phyloP scores from a whole-genome alignment of 805 yeast genomes.

The Clavispora asparagi region DNA sequence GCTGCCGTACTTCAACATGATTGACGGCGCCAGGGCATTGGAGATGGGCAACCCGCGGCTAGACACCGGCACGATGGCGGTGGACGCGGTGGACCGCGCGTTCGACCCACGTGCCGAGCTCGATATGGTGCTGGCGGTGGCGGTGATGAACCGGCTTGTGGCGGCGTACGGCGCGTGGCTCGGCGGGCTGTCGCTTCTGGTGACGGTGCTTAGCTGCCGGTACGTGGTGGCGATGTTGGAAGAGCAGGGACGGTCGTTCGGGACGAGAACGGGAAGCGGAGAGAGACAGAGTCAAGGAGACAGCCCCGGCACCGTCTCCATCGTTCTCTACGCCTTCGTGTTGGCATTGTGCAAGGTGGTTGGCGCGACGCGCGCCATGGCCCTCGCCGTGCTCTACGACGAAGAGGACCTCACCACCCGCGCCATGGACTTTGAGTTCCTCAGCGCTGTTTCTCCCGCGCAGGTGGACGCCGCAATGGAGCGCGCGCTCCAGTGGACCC shows the following conservation, averaged over 20 bases:
- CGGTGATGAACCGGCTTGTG: slow-evolving; percentile 50
- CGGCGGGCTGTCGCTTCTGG: slow-evolving; percentile 66
- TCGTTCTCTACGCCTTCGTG: slow-evolving; percentile 46
- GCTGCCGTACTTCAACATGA: slow-evolving; percentile 55
- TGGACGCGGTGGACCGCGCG: slow-evolving; percentile 38
- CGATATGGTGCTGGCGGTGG: slow-evolving; percentile 38
- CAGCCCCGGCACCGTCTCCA: slow-evolving; percentile 35
- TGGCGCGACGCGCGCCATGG: slow-evolving; percentile 41
- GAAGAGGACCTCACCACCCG: slow-evolving; percentile 73
- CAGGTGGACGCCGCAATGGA: slow-evolving; percentile 26
- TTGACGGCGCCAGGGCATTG: slow-evolving; percentile 84
- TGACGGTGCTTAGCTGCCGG: slow-evolving; percentile 70
- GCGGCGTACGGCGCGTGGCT: slow-evolving; percentile 67
- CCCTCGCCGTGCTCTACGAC: slow-evolving; percentile 59
- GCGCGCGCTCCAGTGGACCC: slow-evolving; percentile 25
- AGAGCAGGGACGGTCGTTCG: not conserved
- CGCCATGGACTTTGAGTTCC: slow-evolving; percentile 46
- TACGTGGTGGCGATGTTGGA: slow-evolving; percentile 58
- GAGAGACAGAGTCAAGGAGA: not conserved
- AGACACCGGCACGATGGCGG: slow-evolving; percentile 69
- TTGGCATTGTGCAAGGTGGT: slow-evolving; percentile 53
- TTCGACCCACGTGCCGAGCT: slow-evolving; percentile 42
- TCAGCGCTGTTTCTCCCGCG: slow-evolving; percentile 18
- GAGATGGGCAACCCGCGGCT: slow-evolving; percentile 68
- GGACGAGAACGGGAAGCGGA: not conserved